These are phyloP conservation scores for Dionaea muscipula DNA, from an alignment of 179 eudicot species.

Conservation along the genomic window DNA sequence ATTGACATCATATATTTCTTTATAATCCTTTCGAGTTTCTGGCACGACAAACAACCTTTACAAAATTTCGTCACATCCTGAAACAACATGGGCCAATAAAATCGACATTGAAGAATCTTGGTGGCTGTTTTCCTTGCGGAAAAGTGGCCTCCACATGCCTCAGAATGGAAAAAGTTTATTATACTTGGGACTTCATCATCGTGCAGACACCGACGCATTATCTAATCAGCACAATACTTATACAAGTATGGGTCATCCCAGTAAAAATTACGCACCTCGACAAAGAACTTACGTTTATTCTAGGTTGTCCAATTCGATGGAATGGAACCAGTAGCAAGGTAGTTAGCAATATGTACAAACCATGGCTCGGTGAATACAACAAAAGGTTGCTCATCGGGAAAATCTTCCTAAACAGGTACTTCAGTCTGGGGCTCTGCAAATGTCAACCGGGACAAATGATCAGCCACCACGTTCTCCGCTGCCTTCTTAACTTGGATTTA, in stretches of 20 bases:
- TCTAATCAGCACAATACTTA: background rate
- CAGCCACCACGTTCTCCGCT: background rate
- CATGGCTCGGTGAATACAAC: background rate
- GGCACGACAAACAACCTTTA: background rate
- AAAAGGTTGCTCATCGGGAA: slow-evolving; percentile 1
- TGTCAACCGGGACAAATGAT: background rate
- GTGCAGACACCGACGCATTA: background rate
- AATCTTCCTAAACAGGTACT: background rate
- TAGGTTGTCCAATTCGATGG: background rate
- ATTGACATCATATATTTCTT: background rate
- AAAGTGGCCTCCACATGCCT: background rate
- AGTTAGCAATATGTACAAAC: background rate
- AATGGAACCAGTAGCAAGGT: background rate
- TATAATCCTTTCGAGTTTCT: background rate
- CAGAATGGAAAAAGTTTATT: background rate
- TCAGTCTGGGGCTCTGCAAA: background rate
- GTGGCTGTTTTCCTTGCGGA: background rate
- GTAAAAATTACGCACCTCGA: background rate
- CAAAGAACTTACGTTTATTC: background rate
- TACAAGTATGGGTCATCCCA: slow-evolving; percentile 2
- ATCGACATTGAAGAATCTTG: background rate
- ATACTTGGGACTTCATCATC: background rate
- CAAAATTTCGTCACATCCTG: background rate
- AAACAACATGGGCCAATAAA: background rate
- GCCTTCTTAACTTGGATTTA: background rate